Base-by-base conservation (phyloP, 306 rosid genomes). In the Macrotyloma uniflorum region DNA sequence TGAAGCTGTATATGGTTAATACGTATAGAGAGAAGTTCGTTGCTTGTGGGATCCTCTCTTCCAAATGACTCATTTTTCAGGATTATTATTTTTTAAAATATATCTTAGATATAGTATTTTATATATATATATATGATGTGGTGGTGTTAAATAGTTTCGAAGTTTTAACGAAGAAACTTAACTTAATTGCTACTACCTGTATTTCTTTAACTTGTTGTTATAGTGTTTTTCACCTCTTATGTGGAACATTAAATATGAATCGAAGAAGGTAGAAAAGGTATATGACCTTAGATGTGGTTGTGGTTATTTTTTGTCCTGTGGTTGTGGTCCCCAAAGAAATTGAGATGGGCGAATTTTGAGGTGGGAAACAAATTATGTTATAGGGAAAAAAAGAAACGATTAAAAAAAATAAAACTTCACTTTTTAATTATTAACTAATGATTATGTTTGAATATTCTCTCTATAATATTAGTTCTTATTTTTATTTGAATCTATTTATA, bases 1-100 rank as follows among this genome's bases (percentile, higher is more conserved):
- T 54, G 77, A 76, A 65, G 73, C 62, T 85, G 88, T 76, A 82
- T 83, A 79, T 79, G 85, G 49, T 75, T n/a, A 57, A 74, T 79
- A 47, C 79, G 61, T 46, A 35, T 22, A 75, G 55, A 26, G 55
- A 26, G 79, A 42, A 43, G 79, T 10, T 53, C 55, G 77, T 49
- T 67, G 53, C 83, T 22, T 65, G 78, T 15, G 50, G 73, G 79
- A 86, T 83, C 79, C 74, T 72, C 90, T 84, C 86, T 72, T 8
- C 68, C 82, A 67, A 85, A 78, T 82, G 87, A 74, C 92, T 84
- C 79, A 42, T 65, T 72, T 79, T 42, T 40, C 16, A 4, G 36
- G 28, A 32, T 84, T 66, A 23, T 32, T 18, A 4, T 18, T 55
- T 32, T 24, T 2, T 6, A n/a, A 30, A 45, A 24, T 20, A 40